Conservation (phyloP, 2,329 filamentous ascomycete species). For the Claviceps spartinae region DNA sequence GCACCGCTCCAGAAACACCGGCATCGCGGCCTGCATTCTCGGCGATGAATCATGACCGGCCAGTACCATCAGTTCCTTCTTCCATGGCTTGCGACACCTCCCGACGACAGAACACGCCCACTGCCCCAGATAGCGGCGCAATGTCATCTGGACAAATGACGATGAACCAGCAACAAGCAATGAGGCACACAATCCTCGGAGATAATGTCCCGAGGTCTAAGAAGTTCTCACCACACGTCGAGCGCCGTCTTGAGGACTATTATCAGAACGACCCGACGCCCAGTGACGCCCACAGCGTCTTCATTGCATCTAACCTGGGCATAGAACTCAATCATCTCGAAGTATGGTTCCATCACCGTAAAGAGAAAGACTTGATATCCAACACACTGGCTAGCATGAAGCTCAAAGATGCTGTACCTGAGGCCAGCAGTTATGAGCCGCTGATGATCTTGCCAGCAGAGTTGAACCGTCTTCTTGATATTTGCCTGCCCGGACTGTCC, state of each 20-base stretch:
- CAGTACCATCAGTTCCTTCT: conserved; percentile 12
- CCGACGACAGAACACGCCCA: conserved; percentile 11
- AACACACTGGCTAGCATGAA: conserved; percentile 31
- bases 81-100: conserved; percentile 12
- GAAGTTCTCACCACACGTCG: conserved; percentile 33
- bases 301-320: conserved; percentile 40
- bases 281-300: conserved; percentile 35
- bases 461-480: conserved; percentile 35
- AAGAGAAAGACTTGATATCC: conserved; percentile 32
- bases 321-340: conserved; percentile 37
- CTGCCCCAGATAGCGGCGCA: conserved; percentile 9
- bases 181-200: conserved; percentile 25
- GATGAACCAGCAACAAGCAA: conserved; percentile 30
- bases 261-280: conserved; percentile 34
- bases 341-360: conserved; percentile 42
- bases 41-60: conserved; percentile 8
- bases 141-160: conserved; percentile 27
- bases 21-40: conserved; percentile 11
- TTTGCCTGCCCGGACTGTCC: conserved; percentile 31
- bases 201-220: conserved; percentile 28
- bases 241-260: conserved; percentile 38
- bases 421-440: conserved; percentile 17
- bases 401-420: conserved; percentile 22
- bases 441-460: conserved; percentile 39
- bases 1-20: conserved; percentile 10